Percentiles rank a stretch among this genome's conserved stretches.
phyloP scores from a whole-genome alignment of 352 stramenopile species.

The Pythium sp. region DNA sequence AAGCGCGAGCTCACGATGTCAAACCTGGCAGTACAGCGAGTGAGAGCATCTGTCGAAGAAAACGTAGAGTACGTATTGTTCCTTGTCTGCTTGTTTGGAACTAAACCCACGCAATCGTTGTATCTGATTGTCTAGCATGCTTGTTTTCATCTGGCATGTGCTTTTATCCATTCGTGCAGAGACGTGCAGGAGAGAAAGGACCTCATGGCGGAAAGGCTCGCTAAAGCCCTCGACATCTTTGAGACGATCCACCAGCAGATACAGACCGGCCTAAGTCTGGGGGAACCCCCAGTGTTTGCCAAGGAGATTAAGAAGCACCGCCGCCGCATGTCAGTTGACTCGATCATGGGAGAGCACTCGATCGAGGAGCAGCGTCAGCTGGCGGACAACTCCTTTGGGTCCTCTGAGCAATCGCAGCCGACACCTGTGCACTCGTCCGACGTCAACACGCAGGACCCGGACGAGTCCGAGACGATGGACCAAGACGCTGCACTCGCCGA shows the following conservation, averaged over 20 bases:
- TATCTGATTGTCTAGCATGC: neutral
- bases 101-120: neutral
- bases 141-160: neutral
- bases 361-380: constrained; percentile 10
- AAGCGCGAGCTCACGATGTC: neutral
- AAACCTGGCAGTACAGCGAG: neutral
- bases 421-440: constrained; percentile 17
- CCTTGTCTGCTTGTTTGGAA: neutral
- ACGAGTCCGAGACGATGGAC: constrained; percentile 22
- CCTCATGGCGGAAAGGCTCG: neutral
- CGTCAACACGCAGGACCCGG: constrained; percentile 9
- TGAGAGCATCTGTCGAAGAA: neutral
- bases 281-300: neutral
- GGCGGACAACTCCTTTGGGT: constrained; percentile 18
- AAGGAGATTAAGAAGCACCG: neutral
- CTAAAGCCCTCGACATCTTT: constrained; percentile 7
- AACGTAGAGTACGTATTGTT: constrained; percentile 1
- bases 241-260: constrained; percentile 6
- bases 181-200: constrained; percentile 2
- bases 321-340: constrained; percentile 3
- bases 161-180: neutral
- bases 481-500: neutral
- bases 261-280: neutral
- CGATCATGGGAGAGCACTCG: constrained; percentile 14
- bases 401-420: constrained; percentile 28